Base-by-base conservation (phyloP, 306 rosid genomes). In the Hippophae rhamnoides region DNA sequence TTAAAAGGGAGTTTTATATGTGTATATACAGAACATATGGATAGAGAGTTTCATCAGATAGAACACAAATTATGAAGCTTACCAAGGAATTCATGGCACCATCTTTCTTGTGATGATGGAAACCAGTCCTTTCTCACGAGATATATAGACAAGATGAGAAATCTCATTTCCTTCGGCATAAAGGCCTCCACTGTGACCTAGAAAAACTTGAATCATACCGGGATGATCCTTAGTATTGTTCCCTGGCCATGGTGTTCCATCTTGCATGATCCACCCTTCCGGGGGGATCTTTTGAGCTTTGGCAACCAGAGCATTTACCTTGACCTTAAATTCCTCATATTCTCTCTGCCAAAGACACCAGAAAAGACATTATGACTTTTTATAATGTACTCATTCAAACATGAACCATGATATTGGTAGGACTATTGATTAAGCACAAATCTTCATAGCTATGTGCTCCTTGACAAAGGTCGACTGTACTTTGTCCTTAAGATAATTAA, bases 161-260 rank as follows among this genome's bases (percentile, higher is more conserved):
- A 90, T 95, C 69, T 81, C 86, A 60, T 90, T 86, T 63, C 97
- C 97, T 66, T 90, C 97, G 5, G 79, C 72, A 65, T 90, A 95
- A 72, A 73, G 86, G 11, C 97, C 95, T 67, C 97, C 97, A 59
- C 90, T 90, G 66, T 82, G 88, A 64, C 97, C 97, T 11, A 90
- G 94, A 76, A 90, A 90, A 44, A 90, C 97, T 72, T 90, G 97
- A 71, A 90, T 86, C 97, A 90, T 90, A 45, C 97, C 97, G 25
- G 95, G 97, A 69, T 90, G 97, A 74, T 90, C 97, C 80, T 76
- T 89, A 1, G 95, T 86, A 64, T 89, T 89, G 82, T 89, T 89
- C 47, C 97, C 97, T 0, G 97, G 97, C 97, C 97, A 90, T 54
- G 97, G 97, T 60, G 95, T 90, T 71, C 97, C 97, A 73, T 90